phyloP scores from a whole-genome alignment of 352 stramenopile genomes.

The Phytophthora ohioensis region DNA sequence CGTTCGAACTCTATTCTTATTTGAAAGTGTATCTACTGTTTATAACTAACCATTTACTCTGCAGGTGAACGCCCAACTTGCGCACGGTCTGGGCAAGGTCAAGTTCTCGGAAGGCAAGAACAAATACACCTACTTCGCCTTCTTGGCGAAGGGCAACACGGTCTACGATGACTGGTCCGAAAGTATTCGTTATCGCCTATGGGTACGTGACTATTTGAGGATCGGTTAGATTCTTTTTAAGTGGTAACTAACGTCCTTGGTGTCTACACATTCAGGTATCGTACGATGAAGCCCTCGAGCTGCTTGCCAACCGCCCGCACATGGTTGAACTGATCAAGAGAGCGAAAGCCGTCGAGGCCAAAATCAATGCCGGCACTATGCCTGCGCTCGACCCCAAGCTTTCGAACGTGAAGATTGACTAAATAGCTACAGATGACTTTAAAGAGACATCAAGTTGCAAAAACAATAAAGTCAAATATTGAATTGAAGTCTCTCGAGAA shows the following conservation, averaged over 20 bases:
- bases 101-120: background rate
- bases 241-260: too few species aligned
- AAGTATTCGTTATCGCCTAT: slow-evolving; percentile 31
- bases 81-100: background rate
- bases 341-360: background rate
- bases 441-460: too few species aligned
- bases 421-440: too few species aligned
- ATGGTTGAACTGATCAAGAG: slow-evolving; percentile 16
- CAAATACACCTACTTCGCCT: slow-evolving; percentile 12
- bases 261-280: slow-evolving; percentile 9
- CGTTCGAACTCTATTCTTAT: background rate
- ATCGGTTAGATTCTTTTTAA: too few species aligned
- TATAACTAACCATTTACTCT: background rate
- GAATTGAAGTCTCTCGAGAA: too few species aligned
- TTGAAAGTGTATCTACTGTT: background rate
- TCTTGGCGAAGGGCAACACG: slow-evolving; percentile 4
- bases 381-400: background rate
- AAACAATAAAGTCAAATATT: too few species aligned
- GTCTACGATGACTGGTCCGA: slow-evolving; percentile 26
- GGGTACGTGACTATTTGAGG: slow-evolving; percentile 12
- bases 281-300: slow-evolving; percentile 10
- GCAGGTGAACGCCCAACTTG: background rate
- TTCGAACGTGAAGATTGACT: background rate
- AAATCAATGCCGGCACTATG: background rate
- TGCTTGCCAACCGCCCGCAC: background rate